Conservation (phyloP, 169 alveolate genomes). For the Eimeria brunetti region DNA sequence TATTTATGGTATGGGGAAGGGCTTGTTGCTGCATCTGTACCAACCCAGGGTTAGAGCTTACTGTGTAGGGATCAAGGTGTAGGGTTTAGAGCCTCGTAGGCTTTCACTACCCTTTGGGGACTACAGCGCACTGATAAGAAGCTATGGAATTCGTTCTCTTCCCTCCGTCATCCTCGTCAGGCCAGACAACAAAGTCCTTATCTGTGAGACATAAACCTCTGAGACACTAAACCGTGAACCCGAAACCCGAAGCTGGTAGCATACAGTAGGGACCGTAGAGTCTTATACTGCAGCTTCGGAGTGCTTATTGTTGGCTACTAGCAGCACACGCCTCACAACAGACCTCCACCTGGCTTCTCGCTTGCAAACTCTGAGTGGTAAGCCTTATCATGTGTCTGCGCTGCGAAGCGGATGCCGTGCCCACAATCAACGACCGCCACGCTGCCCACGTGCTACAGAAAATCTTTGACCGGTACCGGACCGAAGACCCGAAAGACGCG, state of each 20-base stretch:
- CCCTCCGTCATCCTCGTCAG: constrained; percentile 43
- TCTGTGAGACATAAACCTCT: neutral
- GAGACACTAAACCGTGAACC: neutral
- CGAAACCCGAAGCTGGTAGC: neutral
- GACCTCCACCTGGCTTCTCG: neutral
- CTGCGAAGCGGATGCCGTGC: constrained; percentile 61
- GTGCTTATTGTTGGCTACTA: neutral
- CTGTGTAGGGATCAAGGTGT: neutral
- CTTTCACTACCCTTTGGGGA: constrained; percentile 51
- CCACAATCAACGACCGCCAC: constrained; percentile 28
- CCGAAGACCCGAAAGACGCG: neutral
- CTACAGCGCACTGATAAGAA: constrained; percentile 18
- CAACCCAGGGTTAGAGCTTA: neutral
- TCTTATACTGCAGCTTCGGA: neutral
- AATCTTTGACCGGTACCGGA: neutral
- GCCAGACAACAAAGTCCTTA: constrained; percentile 55
- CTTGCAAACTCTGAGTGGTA: neutral
- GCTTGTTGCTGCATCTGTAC: neutral
- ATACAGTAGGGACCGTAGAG: neutral
- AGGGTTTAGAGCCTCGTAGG: constrained; percentile 22
- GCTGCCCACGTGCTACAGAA: constrained; percentile 2
- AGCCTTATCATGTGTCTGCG: neutral
- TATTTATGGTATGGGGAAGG: neutral
- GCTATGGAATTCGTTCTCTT: constrained; percentile 24
- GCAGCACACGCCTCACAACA: neutral